phyloP scores from a whole-genome alignment of 164 flowering plant genomes.

The Magnolia sinica region DNA sequence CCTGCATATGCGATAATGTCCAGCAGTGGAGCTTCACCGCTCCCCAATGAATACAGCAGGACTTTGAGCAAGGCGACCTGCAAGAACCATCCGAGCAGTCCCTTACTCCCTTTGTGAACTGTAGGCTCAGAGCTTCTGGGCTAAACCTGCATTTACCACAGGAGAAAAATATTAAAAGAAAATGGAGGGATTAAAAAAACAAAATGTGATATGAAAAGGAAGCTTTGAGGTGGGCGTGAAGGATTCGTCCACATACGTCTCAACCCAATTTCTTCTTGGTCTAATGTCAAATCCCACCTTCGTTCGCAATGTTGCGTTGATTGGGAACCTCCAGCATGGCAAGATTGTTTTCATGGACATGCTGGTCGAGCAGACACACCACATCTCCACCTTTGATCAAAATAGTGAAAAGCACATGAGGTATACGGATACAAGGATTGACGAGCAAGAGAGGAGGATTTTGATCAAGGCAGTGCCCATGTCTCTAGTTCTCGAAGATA shows the following conservation, averaged over 20 bases:
- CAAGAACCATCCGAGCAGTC: too few species aligned
- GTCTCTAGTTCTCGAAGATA: conserved; percentile 96
- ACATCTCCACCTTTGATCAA: conserved; percentile 72
- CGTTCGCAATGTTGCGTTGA: conserved; percentile 91
- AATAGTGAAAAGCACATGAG: conserved; percentile 94
- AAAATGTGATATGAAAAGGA: too few species aligned
- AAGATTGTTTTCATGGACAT: conserved; percentile 97
- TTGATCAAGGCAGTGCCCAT: conserved; percentile 94
- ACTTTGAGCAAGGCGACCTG: too few species aligned
- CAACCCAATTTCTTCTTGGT: conserved; percentile 84
- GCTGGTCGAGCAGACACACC: conserved; percentile 98
- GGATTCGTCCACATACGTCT: conserved; percentile 86
- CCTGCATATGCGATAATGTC: too few species aligned
- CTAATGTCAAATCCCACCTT: conserved; percentile 88
- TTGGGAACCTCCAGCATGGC: conserved; percentile 92
- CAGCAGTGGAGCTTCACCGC: too few species aligned
- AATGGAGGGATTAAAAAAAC: too few species aligned
- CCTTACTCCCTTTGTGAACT: too few species aligned
- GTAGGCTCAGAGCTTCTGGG: too few species aligned
- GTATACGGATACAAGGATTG: conserved; percentile 96
- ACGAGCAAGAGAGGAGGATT: conserved; percentile 97
- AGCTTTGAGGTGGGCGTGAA: conserved; percentile 92
- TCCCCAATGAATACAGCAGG: too few species aligned
- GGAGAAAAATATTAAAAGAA: too few species aligned
- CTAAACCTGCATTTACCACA: too few species aligned